Percentiles rank a stretch among this genome's conserved stretches.
These are phyloP conservation scores for Nakaseomyces glabratus DNA, from an alignment of 1,139 yeast genomes.

Conservation along the genomic window DNA sequence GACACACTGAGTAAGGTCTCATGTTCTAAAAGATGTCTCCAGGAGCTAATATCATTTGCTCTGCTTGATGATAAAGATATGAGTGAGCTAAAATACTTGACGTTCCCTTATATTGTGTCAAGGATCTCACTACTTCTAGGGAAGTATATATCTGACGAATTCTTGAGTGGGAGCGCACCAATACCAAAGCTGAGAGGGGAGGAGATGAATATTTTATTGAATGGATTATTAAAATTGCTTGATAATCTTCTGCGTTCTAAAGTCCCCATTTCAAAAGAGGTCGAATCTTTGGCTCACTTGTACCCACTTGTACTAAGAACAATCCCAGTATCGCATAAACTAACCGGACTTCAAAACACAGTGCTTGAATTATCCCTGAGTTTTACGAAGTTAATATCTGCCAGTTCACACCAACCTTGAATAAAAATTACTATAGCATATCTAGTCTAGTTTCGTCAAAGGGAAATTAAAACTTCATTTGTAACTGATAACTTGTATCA, in stretches of 20 bases:
- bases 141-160: constrained; percentile 45
- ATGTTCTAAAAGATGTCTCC: constrained; percentile 42
- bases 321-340: constrained; percentile 30
- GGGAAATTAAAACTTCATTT: not conserved
- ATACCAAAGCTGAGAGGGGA: constrained; percentile 42
- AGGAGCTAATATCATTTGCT: constrained; percentile 36
- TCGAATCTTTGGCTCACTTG: constrained; percentile 12
- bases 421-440: not conserved
- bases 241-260: constrained; percentile 12
- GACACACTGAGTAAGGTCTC: constrained; percentile 32
- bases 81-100: constrained; percentile 17
- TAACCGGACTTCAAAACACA: constrained; percentile 27
- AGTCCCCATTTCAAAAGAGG: not conserved
- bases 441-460: not conserved
- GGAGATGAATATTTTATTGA: constrained; percentile 37
- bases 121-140: constrained; percentile 45
- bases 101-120: constrained; percentile 37
- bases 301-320: constrained; percentile 35
- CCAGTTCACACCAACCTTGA: not conserved
- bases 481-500: not conserved
- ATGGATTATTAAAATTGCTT: constrained; percentile 31
- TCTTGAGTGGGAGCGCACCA: constrained; percentile 44
- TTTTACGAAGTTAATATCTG: constrained; percentile 19
- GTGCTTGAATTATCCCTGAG: constrained; percentile 24
- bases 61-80: constrained; percentile 13